These are phyloP conservation scores for Coprinopsis sp. DNA, from an alignment of 768 basidiomycete species.

Conservation along the genomic window DNA sequence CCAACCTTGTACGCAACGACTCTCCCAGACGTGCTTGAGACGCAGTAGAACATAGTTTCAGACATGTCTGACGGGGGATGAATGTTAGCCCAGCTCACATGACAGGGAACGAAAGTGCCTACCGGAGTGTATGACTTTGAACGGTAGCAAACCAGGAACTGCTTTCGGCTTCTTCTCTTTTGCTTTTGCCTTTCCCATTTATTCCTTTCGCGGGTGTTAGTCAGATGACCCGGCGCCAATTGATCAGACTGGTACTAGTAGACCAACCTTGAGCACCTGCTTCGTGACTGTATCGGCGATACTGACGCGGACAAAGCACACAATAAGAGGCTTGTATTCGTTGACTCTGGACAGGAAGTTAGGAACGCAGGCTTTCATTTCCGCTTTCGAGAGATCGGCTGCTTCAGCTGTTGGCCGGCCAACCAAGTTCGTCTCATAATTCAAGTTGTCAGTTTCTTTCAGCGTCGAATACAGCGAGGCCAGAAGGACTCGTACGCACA, in stretches of 20 bases:
- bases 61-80: background rate
- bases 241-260: background rate
- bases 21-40: constrained; percentile 73
- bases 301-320: constrained; percentile 75
- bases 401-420: constrained; percentile 65
- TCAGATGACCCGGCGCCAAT: background rate
- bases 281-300: constrained; percentile 39
- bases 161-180: constrained; percentile 14
- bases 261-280: constrained; percentile 15
- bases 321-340: constrained; percentile 52
- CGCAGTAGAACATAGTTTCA: constrained; percentile 71
- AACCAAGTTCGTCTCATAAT: constrained; percentile 66
- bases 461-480: background rate
- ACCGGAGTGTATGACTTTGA: constrained; percentile 40
- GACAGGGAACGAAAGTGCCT: constrained; percentile 8
- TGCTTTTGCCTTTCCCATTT: constrained; percentile 5
- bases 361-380: constrained; percentile 53
- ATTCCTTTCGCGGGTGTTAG: too few relatives aligned
- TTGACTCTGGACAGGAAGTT: constrained; percentile 55
- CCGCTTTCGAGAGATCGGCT: constrained; percentile 45
- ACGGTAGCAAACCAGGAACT: constrained; percentile 42
- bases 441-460: background rate
- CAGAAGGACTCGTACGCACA: constrained; percentile 40
- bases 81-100: background rate
- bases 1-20: constrained; percentile 70